Conservation (phyloP, 1,284 basidiomycete species). For the Waitea zeae region DNA sequence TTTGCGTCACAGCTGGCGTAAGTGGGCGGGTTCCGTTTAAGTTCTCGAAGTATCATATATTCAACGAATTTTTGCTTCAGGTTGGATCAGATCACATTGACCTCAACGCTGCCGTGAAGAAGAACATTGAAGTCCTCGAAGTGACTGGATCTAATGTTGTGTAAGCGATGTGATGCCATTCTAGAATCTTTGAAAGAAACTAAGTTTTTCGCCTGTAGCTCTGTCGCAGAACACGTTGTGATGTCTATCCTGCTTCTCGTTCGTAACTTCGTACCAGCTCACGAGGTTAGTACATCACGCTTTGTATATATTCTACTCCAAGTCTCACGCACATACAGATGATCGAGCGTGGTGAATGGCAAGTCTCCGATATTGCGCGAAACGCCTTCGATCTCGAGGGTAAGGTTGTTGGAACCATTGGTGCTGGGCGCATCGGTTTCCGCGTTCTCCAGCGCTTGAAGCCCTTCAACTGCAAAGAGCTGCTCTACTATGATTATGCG, state of each 20-base stretch:
- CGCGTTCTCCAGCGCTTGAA: conserved; percentile 77
- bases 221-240: conserved; percentile 85
- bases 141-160: conserved; percentile 78
- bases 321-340: conserved; percentile 29
- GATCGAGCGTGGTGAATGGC: conserved; percentile 74
- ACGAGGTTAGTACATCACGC: conserved; percentile 25
- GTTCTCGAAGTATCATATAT: no score
- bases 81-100: conserved; percentile 90
- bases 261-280: conserved; percentile 73
- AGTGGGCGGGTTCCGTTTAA: no score
- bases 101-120: conserved; percentile 75
- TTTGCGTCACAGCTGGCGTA: conserved; percentile 92
- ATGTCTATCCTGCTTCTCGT: conserved; percentile 76
- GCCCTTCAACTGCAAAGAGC: conserved; percentile 84
- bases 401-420: conserved; percentile 84
- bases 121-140: conserved; percentile 49
- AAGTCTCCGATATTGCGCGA: conserved; percentile 68
- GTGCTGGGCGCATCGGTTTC: conserved; percentile 80
- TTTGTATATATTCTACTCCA: background rate
- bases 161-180: no score
- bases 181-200: no score
- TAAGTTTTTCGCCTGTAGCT: no score
- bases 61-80: no score
- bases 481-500: conserved; percentile 88
- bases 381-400: conserved; percentile 80